These are phyloP conservation scores for Chionographis japonica DNA, from an alignment of 106 monocot species.

Conservation along the genomic window DNA sequence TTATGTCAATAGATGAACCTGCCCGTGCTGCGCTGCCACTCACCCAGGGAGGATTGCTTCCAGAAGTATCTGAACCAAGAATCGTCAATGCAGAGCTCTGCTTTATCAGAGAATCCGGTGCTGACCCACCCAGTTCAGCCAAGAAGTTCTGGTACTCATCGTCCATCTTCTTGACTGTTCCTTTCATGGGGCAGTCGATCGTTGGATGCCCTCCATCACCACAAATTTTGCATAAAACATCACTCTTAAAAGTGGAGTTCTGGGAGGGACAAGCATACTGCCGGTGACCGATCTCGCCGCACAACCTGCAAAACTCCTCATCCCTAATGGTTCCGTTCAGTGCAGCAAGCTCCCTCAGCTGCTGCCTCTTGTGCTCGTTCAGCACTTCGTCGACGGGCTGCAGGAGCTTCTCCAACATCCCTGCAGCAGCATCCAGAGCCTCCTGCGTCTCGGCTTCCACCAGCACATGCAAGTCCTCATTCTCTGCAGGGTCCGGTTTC, in stretches of 20 bases:
- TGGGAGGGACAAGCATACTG: slow-evolving; percentile 84
- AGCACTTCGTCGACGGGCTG: slow-evolving; percentile 81
- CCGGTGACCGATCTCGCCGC: slow-evolving; percentile 83
- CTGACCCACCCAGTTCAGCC: slow-evolving; percentile 77
- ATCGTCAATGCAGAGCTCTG: slow-evolving; percentile 20
- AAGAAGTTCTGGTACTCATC: slow-evolving; percentile 93
- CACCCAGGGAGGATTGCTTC: slow-evolving; percentile 58
- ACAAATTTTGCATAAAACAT: slow-evolving; percentile 82
- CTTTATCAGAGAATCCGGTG: slow-evolving; percentile 48
- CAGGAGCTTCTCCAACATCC: slow-evolving; percentile 91
- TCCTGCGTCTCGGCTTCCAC: slow-evolving; percentile 93
- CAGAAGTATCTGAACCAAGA: slow-evolving; percentile 41
- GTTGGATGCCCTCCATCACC: slow-evolving; percentile 96
- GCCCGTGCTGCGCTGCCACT: slow-evolving; percentile 7
- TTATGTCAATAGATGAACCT: slow-evolving; percentile 32
- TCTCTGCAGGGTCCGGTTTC: slow-evolving; percentile 80
- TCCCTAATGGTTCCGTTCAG: slow-evolving; percentile 91
- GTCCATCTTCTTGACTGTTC: slow-evolving; percentile 79
- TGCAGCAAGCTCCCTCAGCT: slow-evolving; percentile 83
- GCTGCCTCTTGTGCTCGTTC: slow-evolving; percentile 93
- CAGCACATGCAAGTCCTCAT: slow-evolving; percentile 92
- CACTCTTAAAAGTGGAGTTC: slow-evolving; percentile 71
- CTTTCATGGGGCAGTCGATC: slow-evolving; percentile 90
- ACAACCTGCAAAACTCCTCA: slow-evolving; percentile 86
- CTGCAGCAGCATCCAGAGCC: slow-evolving; percentile 78